Evolutionary conservation across 805 yeast species (phyloP).

Genomic region (Candida nemodendra): DNA sequence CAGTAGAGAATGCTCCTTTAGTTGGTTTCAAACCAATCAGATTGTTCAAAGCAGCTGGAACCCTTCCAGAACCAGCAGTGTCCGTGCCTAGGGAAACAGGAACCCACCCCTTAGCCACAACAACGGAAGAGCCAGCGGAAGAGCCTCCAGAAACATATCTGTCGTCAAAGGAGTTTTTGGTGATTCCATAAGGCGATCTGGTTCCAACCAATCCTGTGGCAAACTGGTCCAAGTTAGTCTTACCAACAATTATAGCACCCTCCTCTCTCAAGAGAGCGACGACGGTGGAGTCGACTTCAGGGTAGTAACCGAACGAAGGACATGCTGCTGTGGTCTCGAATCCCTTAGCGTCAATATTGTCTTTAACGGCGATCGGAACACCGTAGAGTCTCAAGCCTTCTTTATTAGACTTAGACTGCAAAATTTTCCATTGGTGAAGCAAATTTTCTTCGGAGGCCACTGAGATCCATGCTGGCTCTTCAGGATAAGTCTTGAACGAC

Average conservation of each 20-base stretch:
- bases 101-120: conserved; percentile 85
- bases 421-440: conserved; percentile 71
- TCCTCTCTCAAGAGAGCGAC: conserved; percentile 73
- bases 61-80: conserved; percentile 98
- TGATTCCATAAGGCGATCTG: conserved; percentile 91
- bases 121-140: conserved; percentile 92
- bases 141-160: conserved; percentile 93
- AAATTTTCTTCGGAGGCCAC: conserved; percentile 62
- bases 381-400: conserved; percentile 72
- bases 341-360: conserved; percentile 85
- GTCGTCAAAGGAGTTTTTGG: conserved; percentile 73
- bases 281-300: conserved; percentile 71
- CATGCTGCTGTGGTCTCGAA: conserved; percentile 94
- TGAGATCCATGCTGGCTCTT: conserved; percentile 93
- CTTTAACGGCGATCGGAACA: conserved; percentile 94
- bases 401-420: conserved; percentile 62
- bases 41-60: conserved; percentile 93
- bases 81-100: conserved; percentile 93
- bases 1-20: conserved; percentile 78
- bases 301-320: conserved; percentile 72
- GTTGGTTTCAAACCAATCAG: conserved; percentile 92
- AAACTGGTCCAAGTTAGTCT: conserved; percentile 94
- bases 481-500: conserved; percentile 45
- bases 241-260: conserved; percentile 92
- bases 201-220: conserved; percentile 97